Evolutionary conservation across 2,329 filamentous ascomycete genomes (phyloP), one percentile per base, ranked within the genome.

Genomic region (Colletotrichum liaoningense): DNA sequence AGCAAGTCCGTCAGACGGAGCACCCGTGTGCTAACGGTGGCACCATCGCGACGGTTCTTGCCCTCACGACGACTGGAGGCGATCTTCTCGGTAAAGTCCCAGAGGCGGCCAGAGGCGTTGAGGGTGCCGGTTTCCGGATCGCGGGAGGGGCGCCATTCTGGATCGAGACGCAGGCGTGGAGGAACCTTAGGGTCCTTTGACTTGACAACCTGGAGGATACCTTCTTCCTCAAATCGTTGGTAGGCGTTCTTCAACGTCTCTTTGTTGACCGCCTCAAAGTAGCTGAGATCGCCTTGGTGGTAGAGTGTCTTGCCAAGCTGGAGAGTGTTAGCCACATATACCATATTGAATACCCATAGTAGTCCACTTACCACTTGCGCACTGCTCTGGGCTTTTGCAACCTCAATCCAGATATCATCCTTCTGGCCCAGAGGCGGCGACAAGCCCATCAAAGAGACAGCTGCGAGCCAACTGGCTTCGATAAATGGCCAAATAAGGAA

Each of bases 401-500:
- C 85, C 77, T 94, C 93, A 33, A 98, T 88, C 94, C 95, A 98
- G 6, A 90, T 86, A 60, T 93, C 91, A n/a, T 87, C 87, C n/a
- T 87, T 85, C 73, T 88, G 82, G 0, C 80, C 84, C 0, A 83
- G 79, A 4, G 94, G 95, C 1, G 95, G 95, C 0, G 94, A 93
- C 16, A 98, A 88, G 57, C 96, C 95, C 86, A 98, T 93, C 0
- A 98, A 86, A 0, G 94, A 95, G 0, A 98, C 93, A 0, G 95
- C 93, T 12, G 95, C 95, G 1, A 99, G 89, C 97, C 97, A 99
- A 65, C 90, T 93, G 0, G 95, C 93, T 83, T 99, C 97, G 76
- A 98, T 95, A 77, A 99, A 99, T 0, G 97, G 97, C 97, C 97
- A 99, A 75, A 99, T 95, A 24, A 99, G 85, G 87, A 98, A 99